These are phyloP conservation scores for Avena insularis DNA, from an alignment of 176 grass and related monocot genomes.

Conservation along the genomic window DNA sequence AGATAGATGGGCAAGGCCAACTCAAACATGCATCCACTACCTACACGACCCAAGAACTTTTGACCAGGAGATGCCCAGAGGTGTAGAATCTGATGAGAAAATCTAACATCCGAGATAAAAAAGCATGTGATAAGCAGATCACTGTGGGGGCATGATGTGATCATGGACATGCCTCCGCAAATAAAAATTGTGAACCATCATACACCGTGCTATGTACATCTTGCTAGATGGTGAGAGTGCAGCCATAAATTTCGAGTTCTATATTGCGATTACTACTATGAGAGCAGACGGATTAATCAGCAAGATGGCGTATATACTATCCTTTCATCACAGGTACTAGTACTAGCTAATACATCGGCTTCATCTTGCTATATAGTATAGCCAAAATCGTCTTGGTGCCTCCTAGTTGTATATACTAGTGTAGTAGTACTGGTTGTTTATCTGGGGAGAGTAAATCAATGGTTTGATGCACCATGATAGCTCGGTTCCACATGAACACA, in stretches of 20 bases:
- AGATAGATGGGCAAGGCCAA: slow-evolving; percentile 27
- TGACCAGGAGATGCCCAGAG: background rate
- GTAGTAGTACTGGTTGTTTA: background rate
- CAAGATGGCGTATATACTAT: background rate
- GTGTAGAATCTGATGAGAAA: background rate
- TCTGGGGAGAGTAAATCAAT: background rate
- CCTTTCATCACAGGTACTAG: background rate
- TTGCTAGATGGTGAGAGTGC: background rate
- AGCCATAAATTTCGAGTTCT: background rate
- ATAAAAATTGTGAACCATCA: background rate
- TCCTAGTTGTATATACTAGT: background rate
- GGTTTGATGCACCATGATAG: background rate
- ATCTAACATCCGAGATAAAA: background rate
- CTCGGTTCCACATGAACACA: too few species aligned
- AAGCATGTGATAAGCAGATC: slow-evolving; percentile 7
- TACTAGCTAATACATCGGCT: background rate
- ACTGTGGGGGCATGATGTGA: background rate
- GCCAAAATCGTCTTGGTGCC: background rate
- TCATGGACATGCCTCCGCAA: background rate
- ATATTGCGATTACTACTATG: background rate
- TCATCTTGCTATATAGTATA: background rate
- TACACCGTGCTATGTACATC: background rate
- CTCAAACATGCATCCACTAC: slow-evolving; percentile 21
- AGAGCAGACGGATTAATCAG: background rate
- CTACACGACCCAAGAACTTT: background rate